These are phyloP conservation scores for Evernia prunastri DNA, from an alignment of 495 filamentous ascomycete genomes.

Conservation along the genomic window DNA sequence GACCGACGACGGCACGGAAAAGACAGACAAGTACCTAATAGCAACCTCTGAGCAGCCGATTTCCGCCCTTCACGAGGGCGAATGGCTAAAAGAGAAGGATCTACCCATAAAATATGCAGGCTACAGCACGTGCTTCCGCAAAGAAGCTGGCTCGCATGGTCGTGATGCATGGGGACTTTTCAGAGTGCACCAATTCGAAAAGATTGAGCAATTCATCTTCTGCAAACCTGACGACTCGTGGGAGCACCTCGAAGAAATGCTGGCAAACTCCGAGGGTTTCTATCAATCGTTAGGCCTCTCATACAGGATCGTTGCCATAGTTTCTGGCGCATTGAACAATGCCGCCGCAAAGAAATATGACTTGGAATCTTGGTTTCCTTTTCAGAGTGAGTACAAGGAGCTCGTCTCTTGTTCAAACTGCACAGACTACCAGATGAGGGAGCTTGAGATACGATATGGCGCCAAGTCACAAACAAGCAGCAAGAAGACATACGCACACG, in stretches of 20 bases:
- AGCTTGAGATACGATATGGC: conserved; percentile 79
- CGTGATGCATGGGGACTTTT: conserved; percentile 98
- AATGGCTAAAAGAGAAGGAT: conserved; percentile 82
- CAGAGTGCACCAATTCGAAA: conserved; percentile 97
- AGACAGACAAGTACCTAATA: conserved; percentile 93
- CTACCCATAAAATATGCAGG: conserved; percentile 92
- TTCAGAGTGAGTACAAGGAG: conserved; percentile 95
- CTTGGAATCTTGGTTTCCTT: conserved; percentile 95
- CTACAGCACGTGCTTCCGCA: conserved; percentile 89
- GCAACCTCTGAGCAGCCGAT: conserved; percentile 95
- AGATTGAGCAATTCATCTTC: conserved; percentile 93
- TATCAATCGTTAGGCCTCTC: conserved; percentile 85
- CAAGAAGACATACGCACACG: conserved; percentile 91
- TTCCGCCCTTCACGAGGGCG: conserved; percentile 83
- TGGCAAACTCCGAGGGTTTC: conserved; percentile 82
- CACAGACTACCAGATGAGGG: conserved; percentile 88
- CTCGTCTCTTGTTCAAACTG: conserved; percentile 94
- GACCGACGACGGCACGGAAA: conserved; percentile 67
- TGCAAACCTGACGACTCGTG: conserved; percentile 93
- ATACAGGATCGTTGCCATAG: conserved; percentile 85
- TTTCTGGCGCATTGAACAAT: conserved; percentile 91
- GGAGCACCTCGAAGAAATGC: conserved; percentile 91
- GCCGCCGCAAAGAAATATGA: conserved; percentile 93
- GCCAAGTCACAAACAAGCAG: conserved; percentile 69
- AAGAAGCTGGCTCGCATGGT: conserved; percentile 87